Base-by-base conservation (phyloP, 805 yeast species). In the Yarrowia sp. region DNA sequence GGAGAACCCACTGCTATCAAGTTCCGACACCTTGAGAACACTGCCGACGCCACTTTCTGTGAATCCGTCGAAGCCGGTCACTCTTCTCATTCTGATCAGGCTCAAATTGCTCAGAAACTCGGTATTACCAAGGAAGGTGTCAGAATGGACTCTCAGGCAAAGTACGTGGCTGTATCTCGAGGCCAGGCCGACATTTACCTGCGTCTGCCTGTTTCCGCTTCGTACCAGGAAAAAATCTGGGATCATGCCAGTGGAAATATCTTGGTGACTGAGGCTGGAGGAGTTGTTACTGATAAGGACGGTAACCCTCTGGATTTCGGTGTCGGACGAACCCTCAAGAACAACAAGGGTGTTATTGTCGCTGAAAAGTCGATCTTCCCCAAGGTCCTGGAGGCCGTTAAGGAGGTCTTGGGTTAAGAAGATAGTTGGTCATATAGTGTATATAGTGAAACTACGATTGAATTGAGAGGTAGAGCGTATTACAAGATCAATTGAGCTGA, bases 231-330 rank as follows among this genome's bases (percentile, higher is more conserved):
- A 74, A 95, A 95, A 76, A 92, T 95, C 67, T 95, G 99, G 98
- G 99, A 95, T 76, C 99, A 95, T 75, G 98, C 98, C 17, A 96
- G 98, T 1, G 99, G 99, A 3, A 88, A 89, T 71, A 80, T 93
- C 13, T 81, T 95, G 67, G 86, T 96, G 51, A 81, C 83, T 39
- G 99, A 96, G 75, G 89, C 96, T 70, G 98, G 98, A 47, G 99
- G 99, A 7, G 74, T 79, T 58, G 98, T 95, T 11, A 85, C 93
- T 14, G 99, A 95, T 73, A 84, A 93, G 76, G 76, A 83, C 65
- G 97, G 97, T 17, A 79, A 79, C 11, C 80, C 81, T 28, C 81
- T 95, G 65, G 86, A 93, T 72, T 95, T 95, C 71, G 92, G 97
- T 8, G 79, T 80, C 45, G 99, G 99, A 7, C 85, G 98, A 73